Evolutionary conservation across 2,329 filamentous ascomycete genomes (phyloP), one percentile per base, ranked within the genome.

Genomic region (Stagonosporopsis tanaceti): DNA sequence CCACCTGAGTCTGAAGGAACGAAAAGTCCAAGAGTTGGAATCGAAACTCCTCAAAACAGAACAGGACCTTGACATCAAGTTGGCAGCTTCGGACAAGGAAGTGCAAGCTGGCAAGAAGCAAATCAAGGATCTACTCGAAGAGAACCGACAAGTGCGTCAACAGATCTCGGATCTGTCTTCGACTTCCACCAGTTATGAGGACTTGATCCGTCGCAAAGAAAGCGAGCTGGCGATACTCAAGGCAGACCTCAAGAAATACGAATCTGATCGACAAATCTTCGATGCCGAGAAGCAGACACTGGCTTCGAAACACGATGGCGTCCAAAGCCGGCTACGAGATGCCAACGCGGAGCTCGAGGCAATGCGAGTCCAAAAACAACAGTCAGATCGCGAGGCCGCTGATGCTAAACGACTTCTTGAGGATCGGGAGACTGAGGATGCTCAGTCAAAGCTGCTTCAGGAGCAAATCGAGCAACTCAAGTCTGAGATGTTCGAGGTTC

Each of bases 101-200:
- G 82, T 97, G 1, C 87, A 93, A 50, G 82, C 85, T 9, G 83
- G 88, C 28, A 92, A 89, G 72, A 84, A 87, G 57, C 89, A 92
- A 63, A 88, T 96, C 67, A 87, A 89, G 50, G 89, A 92, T 20
- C 84, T 97, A 1, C 76, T 87, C 2, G 87, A 89, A 5, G 94
- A 99, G 71, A 96, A 96, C 65, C 85, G 87, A 12, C 87, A 90
- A 41, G 86, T 96, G 44, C 89, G 96, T 51, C 87, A 93, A 67
- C 93, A 97, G 69, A 87, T 99, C 50, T 85, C 90, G 0, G 89
- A 97, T 64, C 81, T 99, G 17, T 95, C 95, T 0, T 88, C 92
- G 46, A 97, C 94, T 0, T 97, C 94, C 0, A 96, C 93, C 0
- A 92, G 93, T 71, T 98, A 97, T 64, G 95, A 99, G 76, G 94